Evolutionary conservation across 2,329 filamentous ascomycete species (phyloP).

Genomic region (Exophiala lecanii-corni): DNA sequence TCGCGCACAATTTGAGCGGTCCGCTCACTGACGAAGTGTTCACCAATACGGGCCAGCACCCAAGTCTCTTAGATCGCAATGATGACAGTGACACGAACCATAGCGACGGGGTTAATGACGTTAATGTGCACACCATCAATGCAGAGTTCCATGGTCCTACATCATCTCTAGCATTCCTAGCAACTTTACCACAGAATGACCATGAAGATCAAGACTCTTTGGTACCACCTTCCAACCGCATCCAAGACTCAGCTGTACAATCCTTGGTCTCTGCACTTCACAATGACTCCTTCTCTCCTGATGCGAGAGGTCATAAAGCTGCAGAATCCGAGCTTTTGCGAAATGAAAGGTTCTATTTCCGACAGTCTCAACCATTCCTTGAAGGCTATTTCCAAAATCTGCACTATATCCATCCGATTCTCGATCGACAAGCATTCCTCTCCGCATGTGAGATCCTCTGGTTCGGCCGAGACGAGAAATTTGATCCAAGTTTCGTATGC

Average conservation of each 20-base stretch:
- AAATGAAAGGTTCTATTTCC: conserved; percentile 37
- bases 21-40: no score
- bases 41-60: no score
- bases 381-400: conserved; percentile 47
- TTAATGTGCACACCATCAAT: conserved; percentile 43
- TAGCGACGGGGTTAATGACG: conserved; percentile 39
- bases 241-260: conserved; percentile 29
- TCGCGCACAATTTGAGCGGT: no score
- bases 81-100: background rate
- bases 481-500: conserved; percentile 41
- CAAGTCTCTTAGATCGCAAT: no score
- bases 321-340: conserved; percentile 26
- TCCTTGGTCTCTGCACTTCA: conserved; percentile 45
- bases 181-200: conserved; percentile 31
- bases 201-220: conserved; percentile 25
- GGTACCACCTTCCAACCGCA: conserved; percentile 27
- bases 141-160: conserved; percentile 48
- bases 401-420: conserved; percentile 46
- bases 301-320: conserved; percentile 7
- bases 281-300: conserved; percentile 42
- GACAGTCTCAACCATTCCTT: conserved; percentile 43
- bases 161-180: conserved; percentile 43
- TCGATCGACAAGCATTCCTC: conserved; percentile 43
- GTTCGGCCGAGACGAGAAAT: conserved; percentile 32
- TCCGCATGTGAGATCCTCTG: conserved; percentile 41